phyloP scores from a whole-genome alignment of 2,329 filamentous ascomycete genomes.

The Hypoxylon sp. region DNA sequence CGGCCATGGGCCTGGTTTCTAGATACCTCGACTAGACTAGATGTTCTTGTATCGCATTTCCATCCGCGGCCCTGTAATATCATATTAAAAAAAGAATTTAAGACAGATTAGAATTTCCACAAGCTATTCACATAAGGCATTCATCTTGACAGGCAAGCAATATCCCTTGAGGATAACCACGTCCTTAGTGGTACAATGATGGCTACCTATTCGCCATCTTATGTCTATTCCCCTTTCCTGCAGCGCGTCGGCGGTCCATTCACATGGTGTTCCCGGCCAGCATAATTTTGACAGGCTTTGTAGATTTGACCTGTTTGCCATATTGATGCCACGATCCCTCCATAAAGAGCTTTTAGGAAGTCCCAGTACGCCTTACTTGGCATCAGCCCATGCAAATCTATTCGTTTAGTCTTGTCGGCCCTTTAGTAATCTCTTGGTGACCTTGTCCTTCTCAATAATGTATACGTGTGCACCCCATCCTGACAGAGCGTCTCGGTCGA shows the following conservation, averaged over 20 bases:
- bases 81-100: constrained; percentile 11
- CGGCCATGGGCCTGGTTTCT: constrained; percentile 51
- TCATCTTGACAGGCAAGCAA: constrained; percentile 22
- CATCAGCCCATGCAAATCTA: constrained; percentile 6
- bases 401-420: constrained; percentile 85
- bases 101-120: constrained; percentile 19
- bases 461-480: constrained; percentile 99
- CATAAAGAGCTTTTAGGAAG: background rate
- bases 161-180: constrained; percentile 19
- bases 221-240: constrained; percentile 32
- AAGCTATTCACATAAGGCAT: constrained; percentile 7
- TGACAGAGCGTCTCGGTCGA: constrained; percentile 95
- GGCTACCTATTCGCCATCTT: constrained; percentile 30
- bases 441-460: constrained; percentile 99
- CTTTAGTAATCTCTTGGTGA: constrained; percentile 98
- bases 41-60: constrained; percentile 42
- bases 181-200: constrained; percentile 43
- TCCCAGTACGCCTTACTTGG: background rate
- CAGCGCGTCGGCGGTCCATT: constrained; percentile 20
- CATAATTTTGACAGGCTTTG: background rate
- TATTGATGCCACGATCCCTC: constrained; percentile 1
- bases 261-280: background rate
- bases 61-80: constrained; percentile 12
- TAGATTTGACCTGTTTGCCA: constrained; percentile 5
- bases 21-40: constrained; percentile 51